A percentile compares a stretch with the other conserved stretches of the same genome.
Conservation (phyloP, 495 filamentous ascomycete genomes). For the Aspergillus biplanus region DNA sequence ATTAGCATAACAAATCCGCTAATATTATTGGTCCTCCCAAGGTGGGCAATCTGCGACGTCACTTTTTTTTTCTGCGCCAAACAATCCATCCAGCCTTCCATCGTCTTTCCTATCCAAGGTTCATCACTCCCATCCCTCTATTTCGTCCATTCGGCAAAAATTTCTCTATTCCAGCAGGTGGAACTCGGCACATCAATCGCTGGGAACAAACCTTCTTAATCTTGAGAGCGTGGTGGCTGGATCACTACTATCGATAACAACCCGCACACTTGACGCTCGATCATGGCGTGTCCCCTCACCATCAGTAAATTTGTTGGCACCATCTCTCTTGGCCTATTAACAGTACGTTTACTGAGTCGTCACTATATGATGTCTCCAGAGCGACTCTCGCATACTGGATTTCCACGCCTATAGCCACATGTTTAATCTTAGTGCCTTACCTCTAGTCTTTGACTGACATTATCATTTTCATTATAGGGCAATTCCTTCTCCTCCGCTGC, state of each 20-base stretch:
- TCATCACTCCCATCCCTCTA: background rate
- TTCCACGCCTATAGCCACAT: background rate
- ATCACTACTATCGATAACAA: background rate
- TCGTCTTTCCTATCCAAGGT: background rate
- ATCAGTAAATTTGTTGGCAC: constrained; percentile 89
- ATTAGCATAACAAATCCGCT: background rate
- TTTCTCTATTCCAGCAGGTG: too few species aligned
- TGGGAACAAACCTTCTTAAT: too few species aligned
- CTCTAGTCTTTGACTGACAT: constrained; percentile 4
- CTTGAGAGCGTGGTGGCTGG: background rate
- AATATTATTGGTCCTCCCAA: background rate
- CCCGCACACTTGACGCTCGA: constrained; percentile 16
- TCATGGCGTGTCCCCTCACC: constrained; percentile 73
- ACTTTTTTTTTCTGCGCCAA: background rate
- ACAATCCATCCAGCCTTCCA: too few species aligned
- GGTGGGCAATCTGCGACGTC: background rate
- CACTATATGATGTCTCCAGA: background rate
- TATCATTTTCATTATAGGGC: constrained; percentile 57
- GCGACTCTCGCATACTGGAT: background rate
- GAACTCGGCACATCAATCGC: too few species aligned
- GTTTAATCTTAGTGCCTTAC: background rate
- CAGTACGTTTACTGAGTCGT: constrained; percentile 56
- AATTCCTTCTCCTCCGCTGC: constrained; percentile 78
- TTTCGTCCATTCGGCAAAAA: background rate
- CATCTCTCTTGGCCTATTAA: constrained; percentile 81